Conservation (phyloP, 805 yeast species). For the Candida arabinofermentans region DNA sequence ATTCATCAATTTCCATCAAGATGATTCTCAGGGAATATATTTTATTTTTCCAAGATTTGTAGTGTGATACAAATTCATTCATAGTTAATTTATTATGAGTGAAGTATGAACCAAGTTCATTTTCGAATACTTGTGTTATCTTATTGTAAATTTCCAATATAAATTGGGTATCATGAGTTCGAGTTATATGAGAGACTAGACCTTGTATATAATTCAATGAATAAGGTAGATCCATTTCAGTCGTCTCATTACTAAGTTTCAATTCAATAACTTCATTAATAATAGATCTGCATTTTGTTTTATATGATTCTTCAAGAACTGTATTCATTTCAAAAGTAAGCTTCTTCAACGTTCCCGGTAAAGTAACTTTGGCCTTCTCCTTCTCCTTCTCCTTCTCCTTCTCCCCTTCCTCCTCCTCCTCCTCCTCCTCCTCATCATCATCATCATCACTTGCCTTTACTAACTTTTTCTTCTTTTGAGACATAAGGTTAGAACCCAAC, state of each 20-base stretch:
- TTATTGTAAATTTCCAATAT: background rate
- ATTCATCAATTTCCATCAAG: constrained; percentile 14
- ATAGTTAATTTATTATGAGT: background rate
- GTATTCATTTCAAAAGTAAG: too few relatives aligned
- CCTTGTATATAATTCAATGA: constrained; percentile 10
- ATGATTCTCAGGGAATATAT: constrained; percentile 6
- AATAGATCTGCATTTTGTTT: background rate
- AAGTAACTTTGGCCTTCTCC: too few relatives aligned
- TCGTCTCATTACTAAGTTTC: constrained; percentile 8
- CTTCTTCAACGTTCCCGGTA: background rate
- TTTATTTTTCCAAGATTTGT: constrained; percentile 12
- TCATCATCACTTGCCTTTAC: background rate
- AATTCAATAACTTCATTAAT: constrained; percentile 9
- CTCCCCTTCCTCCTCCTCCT: background rate
- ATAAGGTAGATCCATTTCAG: constrained; percentile 5
- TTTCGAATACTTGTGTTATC: background rate
- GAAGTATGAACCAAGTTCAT: background rate
- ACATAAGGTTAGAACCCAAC: background rate
- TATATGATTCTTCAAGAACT: background rate
- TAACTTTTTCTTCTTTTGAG: background rate
- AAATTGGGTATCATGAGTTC: background rate
- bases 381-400: too few relatives aligned
- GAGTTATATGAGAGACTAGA: constrained; percentile 5
- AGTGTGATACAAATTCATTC: constrained; percentile 5
- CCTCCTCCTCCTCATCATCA: background rate